Base-by-base conservation (phyloP, 2,329 filamentous ascomycete genomes). In the Stromatinia cepivora region DNA sequence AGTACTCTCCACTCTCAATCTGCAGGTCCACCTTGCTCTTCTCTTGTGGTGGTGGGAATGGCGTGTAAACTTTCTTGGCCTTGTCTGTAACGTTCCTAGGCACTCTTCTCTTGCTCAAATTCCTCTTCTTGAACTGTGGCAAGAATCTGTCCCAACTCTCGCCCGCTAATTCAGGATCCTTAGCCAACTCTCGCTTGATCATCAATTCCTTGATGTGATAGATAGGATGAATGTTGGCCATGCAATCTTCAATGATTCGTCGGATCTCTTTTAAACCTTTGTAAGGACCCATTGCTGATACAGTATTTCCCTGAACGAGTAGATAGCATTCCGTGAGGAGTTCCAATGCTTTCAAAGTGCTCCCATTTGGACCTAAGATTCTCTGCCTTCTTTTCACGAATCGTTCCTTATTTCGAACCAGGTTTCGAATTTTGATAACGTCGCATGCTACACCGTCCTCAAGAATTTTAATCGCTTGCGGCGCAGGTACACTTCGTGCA, bases 11-110 rank as follows among this genome's bases (percentile, higher is more conserved):
- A 76, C 88, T 94, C 84, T 99, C 95, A 83, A 99, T 97, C 86
- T 99, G 94, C 81, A 93, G 82, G 81, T 99, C 95, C 76, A 99
- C 87, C 88, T 98, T 99, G 88, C 94, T 97, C 92, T 97, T 97
- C 85, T 99, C 94, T 74, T 94, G 93, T 56, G 93, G 88, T 9
- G 95, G 95, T 62, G 95, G 95, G 89, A 99, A 99, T 13, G 95
- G 94, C 73, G 96, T 99, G 84, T 97, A 99, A 17, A 85, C 81
- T 86, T 97, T 98, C 87, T 94, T 97, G 79, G 84, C 81, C 86
- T 99, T 99, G 84, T 99, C 94, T 67, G 88, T 93, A 78, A 99
- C 89, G 77, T 92, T 93, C 84, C 88, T 87, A 0, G 95, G 96
- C 75, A 90, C 88, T 74, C 88, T 87, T 74, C 95, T 87, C 83